Conservation (phyloP, 2,329 filamentous ascomycete genomes). For the Pezicula neosporulosa region DNA sequence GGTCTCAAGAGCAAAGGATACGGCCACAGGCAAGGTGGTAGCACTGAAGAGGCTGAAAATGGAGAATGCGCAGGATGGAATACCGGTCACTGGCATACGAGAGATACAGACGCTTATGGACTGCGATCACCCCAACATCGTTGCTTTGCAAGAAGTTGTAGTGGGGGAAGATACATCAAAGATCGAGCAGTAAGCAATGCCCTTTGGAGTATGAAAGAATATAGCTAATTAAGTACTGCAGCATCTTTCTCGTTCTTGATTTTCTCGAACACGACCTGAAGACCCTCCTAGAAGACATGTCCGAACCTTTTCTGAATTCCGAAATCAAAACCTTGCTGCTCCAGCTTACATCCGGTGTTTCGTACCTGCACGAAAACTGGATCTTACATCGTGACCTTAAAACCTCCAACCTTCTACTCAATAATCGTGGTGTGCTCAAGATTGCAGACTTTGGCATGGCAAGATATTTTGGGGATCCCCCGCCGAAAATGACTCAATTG, state of each 20-base stretch:
- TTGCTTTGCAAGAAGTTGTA: constrained; percentile 79
- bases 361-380: constrained; percentile 84
- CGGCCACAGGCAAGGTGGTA: constrained; percentile 72
- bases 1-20: constrained; percentile 80
- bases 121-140: constrained; percentile 78
- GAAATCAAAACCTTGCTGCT: constrained; percentile 88
- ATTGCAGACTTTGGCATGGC: constrained; percentile 99
- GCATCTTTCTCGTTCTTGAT: constrained; percentile 92
- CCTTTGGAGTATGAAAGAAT: background rate
- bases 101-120: constrained; percentile 91
- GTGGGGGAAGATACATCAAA: constrained; percentile 59
- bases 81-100: constrained; percentile 87
- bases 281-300: constrained; percentile 88
- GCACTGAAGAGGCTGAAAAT: constrained; percentile 94
- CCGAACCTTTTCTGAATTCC: constrained; percentile 86
- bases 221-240: constrained; percentile 35
- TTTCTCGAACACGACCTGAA: constrained; percentile 98
- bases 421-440: constrained; percentile 91
- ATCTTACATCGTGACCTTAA: constrained; percentile 94
- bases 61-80: constrained; percentile 66
- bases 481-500: constrained; percentile 78
- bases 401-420: constrained; percentile 89
- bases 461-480: constrained; percentile 77
- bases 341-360: constrained; percentile 76
- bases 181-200: constrained; percentile 46